These are phyloP conservation scores for Plasmodium inui DNA, from an alignment of 169 alveolate genomes.

Conservation along the genomic window DNA sequence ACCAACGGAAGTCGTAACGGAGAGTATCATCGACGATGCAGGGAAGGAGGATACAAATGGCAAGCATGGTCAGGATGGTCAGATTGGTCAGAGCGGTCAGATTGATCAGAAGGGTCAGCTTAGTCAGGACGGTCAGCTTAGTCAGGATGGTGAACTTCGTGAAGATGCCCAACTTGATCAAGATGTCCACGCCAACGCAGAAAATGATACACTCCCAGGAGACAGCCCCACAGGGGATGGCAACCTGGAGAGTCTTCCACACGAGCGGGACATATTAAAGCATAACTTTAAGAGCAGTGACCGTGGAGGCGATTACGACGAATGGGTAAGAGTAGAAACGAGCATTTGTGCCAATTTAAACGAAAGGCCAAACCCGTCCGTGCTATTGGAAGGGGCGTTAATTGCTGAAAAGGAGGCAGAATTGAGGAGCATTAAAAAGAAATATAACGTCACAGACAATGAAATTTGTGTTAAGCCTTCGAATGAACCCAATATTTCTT, in stretches of 20 bases:
- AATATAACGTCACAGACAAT: constrained; percentile 42
- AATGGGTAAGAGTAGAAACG: constrained; percentile 20
- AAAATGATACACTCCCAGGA: neutral
- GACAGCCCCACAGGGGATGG: neutral
- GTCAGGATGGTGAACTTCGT: neutral
- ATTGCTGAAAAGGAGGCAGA: constrained; percentile 69
- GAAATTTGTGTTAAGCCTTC: constrained; percentile 60
- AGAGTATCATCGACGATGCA: neutral
- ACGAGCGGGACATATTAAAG: constrained; percentile 23
- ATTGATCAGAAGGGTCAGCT: neutral
- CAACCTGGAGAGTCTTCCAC: neutral
- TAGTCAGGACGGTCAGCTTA: neutral
- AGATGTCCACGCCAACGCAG: neutral
- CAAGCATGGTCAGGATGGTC: neutral
- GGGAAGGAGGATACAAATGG: neutral
- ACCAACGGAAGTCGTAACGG: constrained; percentile 2
- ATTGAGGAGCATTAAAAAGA: constrained; percentile 28
- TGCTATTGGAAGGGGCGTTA: constrained; percentile 54
- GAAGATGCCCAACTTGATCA: neutral
- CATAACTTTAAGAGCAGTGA: constrained; percentile 1
- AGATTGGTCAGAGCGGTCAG: neutral
- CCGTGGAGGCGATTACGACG: neutral
- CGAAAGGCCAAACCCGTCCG: constrained; percentile 48
- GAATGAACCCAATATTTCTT: constrained; percentile 19
- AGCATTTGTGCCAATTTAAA: constrained; percentile 58